Evolutionary conservation across 768 basidiomycete species (phyloP).

Genomic region (Boletus rubescentipes): DNA sequence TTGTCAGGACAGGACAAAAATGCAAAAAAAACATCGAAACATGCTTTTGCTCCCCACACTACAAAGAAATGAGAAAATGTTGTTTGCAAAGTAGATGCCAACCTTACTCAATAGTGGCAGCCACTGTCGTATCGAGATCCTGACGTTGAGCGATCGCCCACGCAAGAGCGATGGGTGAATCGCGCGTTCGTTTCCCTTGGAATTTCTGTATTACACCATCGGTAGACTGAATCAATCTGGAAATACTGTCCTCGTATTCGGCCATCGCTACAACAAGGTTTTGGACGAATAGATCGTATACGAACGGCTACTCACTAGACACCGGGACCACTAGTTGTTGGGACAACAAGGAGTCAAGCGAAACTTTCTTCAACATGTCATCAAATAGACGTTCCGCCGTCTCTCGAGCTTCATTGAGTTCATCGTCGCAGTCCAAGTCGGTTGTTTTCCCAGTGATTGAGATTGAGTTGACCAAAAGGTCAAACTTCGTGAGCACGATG

Average conservation of each 20-base stretch:
- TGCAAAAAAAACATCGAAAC: neutral
- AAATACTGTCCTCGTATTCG: neutral
- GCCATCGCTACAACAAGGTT: neutral
- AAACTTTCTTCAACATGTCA: neutral
- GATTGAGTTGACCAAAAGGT: neutral
- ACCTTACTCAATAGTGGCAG: conserved; percentile 3
- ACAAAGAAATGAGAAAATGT: neutral
- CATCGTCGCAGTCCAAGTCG: neutral
- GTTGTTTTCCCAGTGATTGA: too few species aligned
- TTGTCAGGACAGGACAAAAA: neutral
- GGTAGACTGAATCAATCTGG: conserved; percentile 3
- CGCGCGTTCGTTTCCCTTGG: neutral
- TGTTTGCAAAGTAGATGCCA: neutral
- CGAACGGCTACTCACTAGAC: neutral
- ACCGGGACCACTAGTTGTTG: conserved; percentile 1
- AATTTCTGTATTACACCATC: conserved; percentile 4
- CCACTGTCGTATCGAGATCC: neutral
- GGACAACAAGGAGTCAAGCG: conserved; percentile 3
- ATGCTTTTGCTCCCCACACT: conserved; percentile 2
- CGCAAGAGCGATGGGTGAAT: neutral
- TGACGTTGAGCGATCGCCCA: conserved; percentile 9
- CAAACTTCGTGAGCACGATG: conserved; percentile 7
- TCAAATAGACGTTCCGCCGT: neutral
- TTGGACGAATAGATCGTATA: neutral
- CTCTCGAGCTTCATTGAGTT: neutral